Evolutionary conservation across 2,329 filamentous ascomycete genomes (phyloP), one percentile per base, ranked within the genome.

Genomic region (Eurotiales sp.): DNA sequence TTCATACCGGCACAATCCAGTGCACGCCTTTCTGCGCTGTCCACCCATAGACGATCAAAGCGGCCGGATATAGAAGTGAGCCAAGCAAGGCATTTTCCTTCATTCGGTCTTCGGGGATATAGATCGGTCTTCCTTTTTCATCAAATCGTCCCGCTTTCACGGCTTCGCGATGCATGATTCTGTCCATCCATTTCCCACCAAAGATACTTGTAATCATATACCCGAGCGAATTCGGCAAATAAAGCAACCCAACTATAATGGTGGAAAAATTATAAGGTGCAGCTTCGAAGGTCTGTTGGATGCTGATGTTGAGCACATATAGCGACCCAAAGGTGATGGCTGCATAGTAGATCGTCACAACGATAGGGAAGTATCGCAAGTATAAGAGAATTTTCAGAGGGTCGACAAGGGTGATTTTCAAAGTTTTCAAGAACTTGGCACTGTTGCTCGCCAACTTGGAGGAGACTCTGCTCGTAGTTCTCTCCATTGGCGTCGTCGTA

Each of bases 11-110:
- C 23, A 82, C 82, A 11, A 83, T 68, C 81, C 84, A 88, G 52
- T 81, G 76, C 3, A 88, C 70, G 1, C 84, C 75, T 54, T 82
- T 79, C 37, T 84, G 72, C 0, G 81, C 77, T 0, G 83, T 80
- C 88, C 89, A 95, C 3, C 89, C 89, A 63, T 88, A 93, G 74
- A 84, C 84, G 23, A 93, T 73, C 54, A 93, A 67, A 0, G 84
- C 84, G 0, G 76, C 75, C 0, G 89, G 89, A 59, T 87, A 91
- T 41, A 91, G 59, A 3, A 83, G 73, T 0, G 84, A 84, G 3
- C 85, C 86, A 0, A 91, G 68, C 85, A 85, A 92, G 2, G 86
- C 86, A 63, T 95, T 93, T 64, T 92, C 86, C 39, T 84, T 77
- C 81, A 93, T 88, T 11, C 89, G 80, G 66, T 95, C 89, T 69